A percentile compares a stretch with the other conserved stretches of the same genome.
Conservation (phyloP, 2,329 filamentous ascomycete species). For the Colletotrichum trifolii region DNA sequence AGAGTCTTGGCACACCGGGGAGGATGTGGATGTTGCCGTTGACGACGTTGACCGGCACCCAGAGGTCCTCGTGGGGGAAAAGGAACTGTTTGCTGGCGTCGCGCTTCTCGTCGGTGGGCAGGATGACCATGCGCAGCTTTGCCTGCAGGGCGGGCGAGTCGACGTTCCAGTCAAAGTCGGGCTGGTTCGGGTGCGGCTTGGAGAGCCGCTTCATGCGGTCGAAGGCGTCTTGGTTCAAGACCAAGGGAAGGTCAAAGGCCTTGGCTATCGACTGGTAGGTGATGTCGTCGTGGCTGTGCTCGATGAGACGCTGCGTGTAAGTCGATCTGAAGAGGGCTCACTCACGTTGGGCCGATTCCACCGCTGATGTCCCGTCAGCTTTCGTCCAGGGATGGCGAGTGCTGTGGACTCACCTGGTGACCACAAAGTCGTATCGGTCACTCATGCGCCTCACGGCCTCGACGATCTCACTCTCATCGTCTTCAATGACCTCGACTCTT, state of each 20-base stretch:
- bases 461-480: conserved; percentile 90
- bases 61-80: conserved; percentile 83
- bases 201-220: conserved; percentile 86
- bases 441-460: conserved; percentile 92
- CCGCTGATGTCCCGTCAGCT: conserved; percentile 63
- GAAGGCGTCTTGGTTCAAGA: conserved; percentile 81
- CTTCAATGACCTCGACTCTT: conserved; percentile 90
- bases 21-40: conserved; percentile 95
- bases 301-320: conserved; percentile 4
- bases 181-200: conserved; percentile 77
- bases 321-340: conserved; percentile 31
- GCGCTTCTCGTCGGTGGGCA: conserved; percentile 78
- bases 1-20: conserved; percentile 88
- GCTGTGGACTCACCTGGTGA: conserved; percentile 72
- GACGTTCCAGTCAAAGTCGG: conserved; percentile 84
- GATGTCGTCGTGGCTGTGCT: conserved; percentile 89
- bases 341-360: conserved; percentile 94
- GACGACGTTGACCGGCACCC: conserved; percentile 90
- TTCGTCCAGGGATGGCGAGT: background rate
- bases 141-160: conserved; percentile 83
- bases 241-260: conserved; percentile 82
- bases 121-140: conserved; percentile 88
- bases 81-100: conserved; percentile 78
- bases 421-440: conserved; percentile 89
- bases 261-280: conserved; percentile 95